A percentile compares a stretch with the other conserved stretches of the same genome.
Conservation (phyloP, 768 basidiomycete genomes). For the Pulveroboletus sp. region DNA sequence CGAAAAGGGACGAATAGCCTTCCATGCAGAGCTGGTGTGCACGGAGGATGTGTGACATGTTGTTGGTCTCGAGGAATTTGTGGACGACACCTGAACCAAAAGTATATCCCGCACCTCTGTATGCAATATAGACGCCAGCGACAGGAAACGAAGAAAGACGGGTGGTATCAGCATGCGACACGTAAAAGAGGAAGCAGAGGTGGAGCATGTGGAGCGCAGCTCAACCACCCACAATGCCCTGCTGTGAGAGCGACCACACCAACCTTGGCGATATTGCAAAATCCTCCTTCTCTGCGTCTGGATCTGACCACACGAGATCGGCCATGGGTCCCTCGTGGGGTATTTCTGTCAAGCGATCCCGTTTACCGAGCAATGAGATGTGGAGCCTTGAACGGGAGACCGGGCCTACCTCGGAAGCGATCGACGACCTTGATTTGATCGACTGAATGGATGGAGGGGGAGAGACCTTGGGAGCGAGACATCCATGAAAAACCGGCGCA, state of each 20-base stretch:
- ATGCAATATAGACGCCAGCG: neutral
- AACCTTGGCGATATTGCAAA: slow-evolving; percentile 98
- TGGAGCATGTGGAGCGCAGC: slow-evolving; percentile 10
- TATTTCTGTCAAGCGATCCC: slow-evolving; percentile 59
- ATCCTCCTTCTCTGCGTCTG: slow-evolving; percentile 98
- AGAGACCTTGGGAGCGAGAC: slow-evolving; percentile 59
- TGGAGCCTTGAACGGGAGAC: slow-evolving; percentile 16
- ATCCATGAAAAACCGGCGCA: slow-evolving; percentile 1
- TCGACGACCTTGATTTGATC: slow-evolving; percentile 99
- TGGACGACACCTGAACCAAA: slow-evolving; percentile 97
- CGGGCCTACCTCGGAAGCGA: slow-evolving; percentile 80
- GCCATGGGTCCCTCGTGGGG: slow-evolving; percentile 99
- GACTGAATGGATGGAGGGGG: slow-evolving; percentile 97
- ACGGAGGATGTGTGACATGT: slow-evolving; percentile 95
- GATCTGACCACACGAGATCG: slow-evolving; percentile 99
- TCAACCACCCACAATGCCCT: slow-evolving; percentile 4
- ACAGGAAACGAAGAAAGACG: slow-evolving; percentile 2
- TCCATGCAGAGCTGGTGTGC: slow-evolving; percentile 99
- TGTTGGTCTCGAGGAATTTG: slow-evolving; percentile 94
- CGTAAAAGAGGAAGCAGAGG: slow-evolving; percentile 10
- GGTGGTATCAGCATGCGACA: slow-evolving; percentile 6
- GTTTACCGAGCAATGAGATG: slow-evolving; percentile 19
- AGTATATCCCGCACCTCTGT: slow-evolving; percentile 95
- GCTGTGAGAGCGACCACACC: slow-evolving; percentile 23
- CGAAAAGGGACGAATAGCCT: slow-evolving; percentile 95